Evolutionary conservation across 345 rosid species (phyloP).

Genomic region (Camelina neglecta): DNA sequence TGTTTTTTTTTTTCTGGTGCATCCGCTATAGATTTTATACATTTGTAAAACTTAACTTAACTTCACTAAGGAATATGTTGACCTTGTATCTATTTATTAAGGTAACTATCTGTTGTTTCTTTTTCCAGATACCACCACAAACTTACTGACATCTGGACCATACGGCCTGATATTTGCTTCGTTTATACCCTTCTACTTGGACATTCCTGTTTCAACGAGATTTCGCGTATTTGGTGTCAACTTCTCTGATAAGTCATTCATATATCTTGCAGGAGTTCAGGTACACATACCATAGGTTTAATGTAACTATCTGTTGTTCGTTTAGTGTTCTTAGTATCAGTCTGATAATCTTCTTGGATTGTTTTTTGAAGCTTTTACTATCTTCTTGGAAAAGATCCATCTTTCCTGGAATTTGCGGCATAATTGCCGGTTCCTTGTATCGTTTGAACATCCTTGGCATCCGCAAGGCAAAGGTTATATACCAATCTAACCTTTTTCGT

Average conservation of each 20-base stretch:
- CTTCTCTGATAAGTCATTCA: conserved; percentile 91
- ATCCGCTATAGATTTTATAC: conserved; percentile 3
- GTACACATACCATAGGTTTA: conserved; percentile 43
- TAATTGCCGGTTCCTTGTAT: conserved; percentile 88
- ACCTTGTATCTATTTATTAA: conserved; percentile 11
- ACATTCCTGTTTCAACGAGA: conserved; percentile 93
- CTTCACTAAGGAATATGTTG: not conserved
- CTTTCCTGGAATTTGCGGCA: conserved; percentile 87
- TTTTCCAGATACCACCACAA: conserved; percentile 68
- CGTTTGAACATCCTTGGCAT: conserved; percentile 78
- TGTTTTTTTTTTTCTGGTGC: not conserved
- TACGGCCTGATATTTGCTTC: conserved; percentile 95
- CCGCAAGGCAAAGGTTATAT: conserved; percentile 83
- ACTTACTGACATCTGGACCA: conserved; percentile 81
- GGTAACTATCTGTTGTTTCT: conserved; percentile 17
- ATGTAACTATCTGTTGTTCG: not conserved
- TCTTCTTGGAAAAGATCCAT: conserved; percentile 93
- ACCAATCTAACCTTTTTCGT: conserved; percentile 8
- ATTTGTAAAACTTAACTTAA: not conserved
- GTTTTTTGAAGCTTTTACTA: conserved; percentile 74
- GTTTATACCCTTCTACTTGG: conserved; percentile 85
- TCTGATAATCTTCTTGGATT: conserved; percentile 8
- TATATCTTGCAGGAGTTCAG: conserved; percentile 97
- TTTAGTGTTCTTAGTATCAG: conserved; percentile 1
- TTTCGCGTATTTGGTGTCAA: conserved; percentile 71